These are phyloP conservation scores for Prunella vulgaris DNA, from an alignment of 257 asterid genomes.

Conservation along the genomic window DNA sequence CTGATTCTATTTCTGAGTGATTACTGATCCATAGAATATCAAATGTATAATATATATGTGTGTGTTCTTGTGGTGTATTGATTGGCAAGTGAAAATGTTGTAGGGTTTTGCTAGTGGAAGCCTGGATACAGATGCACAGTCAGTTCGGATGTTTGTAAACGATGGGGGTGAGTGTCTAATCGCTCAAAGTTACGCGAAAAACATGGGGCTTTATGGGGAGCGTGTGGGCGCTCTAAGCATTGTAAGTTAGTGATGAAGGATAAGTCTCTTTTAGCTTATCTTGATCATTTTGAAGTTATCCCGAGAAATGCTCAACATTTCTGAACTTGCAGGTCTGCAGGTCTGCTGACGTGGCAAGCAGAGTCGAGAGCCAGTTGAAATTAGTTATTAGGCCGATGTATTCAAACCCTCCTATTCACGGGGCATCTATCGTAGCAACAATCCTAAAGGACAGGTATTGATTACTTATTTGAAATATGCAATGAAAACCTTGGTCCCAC, in stretches of 20 bases:
- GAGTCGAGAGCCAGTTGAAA: slow-evolving; percentile 97
- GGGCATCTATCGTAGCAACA: slow-evolving; percentile 89
- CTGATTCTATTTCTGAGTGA: slow-evolving; percentile 10
- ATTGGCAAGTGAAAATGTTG: slow-evolving; percentile 8
- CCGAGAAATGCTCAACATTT: not conserved
- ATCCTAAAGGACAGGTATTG: slow-evolving; percentile 88
- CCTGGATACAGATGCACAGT: slow-evolving; percentile 84
- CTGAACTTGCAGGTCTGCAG: slow-evolving; percentile 62
- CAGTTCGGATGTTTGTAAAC: slow-evolving; percentile 76
- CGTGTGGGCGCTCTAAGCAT: slow-evolving; percentile 98
- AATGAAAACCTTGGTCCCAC: not conserved
- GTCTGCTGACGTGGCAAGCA: slow-evolving; percentile 76
- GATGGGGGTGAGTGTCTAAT: slow-evolving; percentile 93
- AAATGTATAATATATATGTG: not conserved
- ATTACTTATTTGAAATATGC: not conserved
- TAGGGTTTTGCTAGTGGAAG: slow-evolving; percentile 99
- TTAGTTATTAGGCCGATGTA: slow-evolving; percentile 97
- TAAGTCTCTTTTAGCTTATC: not conserved
- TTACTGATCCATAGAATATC: not conserved
- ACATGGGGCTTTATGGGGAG: slow-evolving; percentile 98
- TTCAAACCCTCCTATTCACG: slow-evolving; percentile 95
- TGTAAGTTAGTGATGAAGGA: slow-evolving; percentile 45
- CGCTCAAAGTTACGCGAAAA: slow-evolving; percentile 98
- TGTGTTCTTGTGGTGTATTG: too few species aligned
- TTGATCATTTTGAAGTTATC: slow-evolving; percentile 2